Evolutionary conservation across 192 early-diverging fungal species (phyloP).

Genomic region (Coemansia reversa): DNA sequence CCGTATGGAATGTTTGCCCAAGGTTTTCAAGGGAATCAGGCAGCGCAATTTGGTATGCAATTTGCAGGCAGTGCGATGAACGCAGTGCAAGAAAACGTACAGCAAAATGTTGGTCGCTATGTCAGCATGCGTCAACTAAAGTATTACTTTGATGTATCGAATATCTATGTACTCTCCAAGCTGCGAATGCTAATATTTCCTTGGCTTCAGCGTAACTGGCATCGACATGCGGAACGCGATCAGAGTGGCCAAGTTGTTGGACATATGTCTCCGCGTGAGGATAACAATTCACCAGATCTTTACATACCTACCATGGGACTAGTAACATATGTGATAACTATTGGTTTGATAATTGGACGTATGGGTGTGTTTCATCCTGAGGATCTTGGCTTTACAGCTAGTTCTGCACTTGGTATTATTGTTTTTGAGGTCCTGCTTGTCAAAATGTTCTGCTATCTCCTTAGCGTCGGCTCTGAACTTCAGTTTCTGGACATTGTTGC

Average conservation of each 20-base stretch:
- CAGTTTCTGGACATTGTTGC: constrained; percentile 82
- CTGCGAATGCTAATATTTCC: constrained; percentile 84
- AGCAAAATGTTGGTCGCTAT: constrained; percentile 85
- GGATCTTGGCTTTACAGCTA: constrained; percentile 78
- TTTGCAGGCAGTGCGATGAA: constrained; percentile 81
- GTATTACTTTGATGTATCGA: constrained; percentile 95
- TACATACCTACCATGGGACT: constrained; percentile 96
- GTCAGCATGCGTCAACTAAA: constrained; percentile 83
- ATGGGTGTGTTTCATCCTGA: constrained; percentile 81
- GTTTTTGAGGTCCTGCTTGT: constrained; percentile 81
- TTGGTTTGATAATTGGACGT: constrained; percentile 68
- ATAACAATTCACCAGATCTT: constrained; percentile 92
- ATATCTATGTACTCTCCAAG: constrained; percentile 90
- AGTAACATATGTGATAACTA: constrained; percentile 84
- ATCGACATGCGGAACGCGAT: constrained; percentile 69
- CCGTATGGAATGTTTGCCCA: constrained; percentile 41
- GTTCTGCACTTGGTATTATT: constrained; percentile 77
- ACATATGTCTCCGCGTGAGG: constrained; percentile 81
- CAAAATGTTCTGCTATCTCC: constrained; percentile 81
- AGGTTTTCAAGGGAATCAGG: constrained; percentile 59
- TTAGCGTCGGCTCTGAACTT: constrained; percentile 81
- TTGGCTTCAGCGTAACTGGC: constrained; percentile 86
- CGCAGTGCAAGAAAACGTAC: constrained; percentile 82
- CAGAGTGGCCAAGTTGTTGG: constrained; percentile 77
- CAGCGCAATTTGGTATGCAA: constrained; percentile 93